These are phyloP conservation scores for Fusarium sp. DNA, from an alignment of 2,329 filamentous ascomycete genomes.

Conservation along the genomic window DNA sequence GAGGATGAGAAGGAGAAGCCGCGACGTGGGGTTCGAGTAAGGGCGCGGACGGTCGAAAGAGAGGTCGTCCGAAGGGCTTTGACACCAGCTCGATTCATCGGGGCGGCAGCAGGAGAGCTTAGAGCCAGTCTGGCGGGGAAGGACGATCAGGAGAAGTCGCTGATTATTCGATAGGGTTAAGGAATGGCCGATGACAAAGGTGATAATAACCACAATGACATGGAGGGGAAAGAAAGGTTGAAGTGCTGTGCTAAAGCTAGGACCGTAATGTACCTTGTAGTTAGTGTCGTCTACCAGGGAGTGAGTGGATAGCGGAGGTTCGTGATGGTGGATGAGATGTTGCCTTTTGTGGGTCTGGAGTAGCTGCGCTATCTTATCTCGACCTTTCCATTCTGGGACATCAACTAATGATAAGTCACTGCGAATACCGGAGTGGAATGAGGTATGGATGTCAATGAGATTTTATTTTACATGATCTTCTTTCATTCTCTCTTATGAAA, in stretches of 20 bases:
- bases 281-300: background rate
- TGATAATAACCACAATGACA: slow-evolving; percentile 14
- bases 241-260: slow-evolving; percentile 2
- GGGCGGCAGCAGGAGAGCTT: slow-evolving; percentile 42
- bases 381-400: slow-evolving; percentile 30
- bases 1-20: slow-evolving; percentile 62
- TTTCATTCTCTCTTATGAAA: background rate
- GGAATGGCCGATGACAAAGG: slow-evolving; percentile 18
- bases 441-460: slow-evolving; percentile 2
- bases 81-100: slow-evolving; percentile 80
- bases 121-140: slow-evolving; percentile 21
- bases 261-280: background rate
- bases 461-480: slow-evolving; percentile 2
- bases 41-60: slow-evolving; percentile 70
- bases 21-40: slow-evolving; percentile 62
- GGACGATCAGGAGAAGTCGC: background rate
- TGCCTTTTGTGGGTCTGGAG: slow-evolving; percentile 12
- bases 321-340: slow-evolving; percentile 10
- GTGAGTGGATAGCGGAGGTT: slow-evolving; percentile 1
- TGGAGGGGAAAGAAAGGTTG: slow-evolving; percentile 13
- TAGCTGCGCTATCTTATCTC: slow-evolving; percentile 33
- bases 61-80: slow-evolving; percentile 76
- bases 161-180: background rate
- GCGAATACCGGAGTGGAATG: slow-evolving; percentile 21
- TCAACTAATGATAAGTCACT: slow-evolving; percentile 2